Conservation (phyloP, 345 rosid species). For the Lumnitzera racemosa region DNA sequence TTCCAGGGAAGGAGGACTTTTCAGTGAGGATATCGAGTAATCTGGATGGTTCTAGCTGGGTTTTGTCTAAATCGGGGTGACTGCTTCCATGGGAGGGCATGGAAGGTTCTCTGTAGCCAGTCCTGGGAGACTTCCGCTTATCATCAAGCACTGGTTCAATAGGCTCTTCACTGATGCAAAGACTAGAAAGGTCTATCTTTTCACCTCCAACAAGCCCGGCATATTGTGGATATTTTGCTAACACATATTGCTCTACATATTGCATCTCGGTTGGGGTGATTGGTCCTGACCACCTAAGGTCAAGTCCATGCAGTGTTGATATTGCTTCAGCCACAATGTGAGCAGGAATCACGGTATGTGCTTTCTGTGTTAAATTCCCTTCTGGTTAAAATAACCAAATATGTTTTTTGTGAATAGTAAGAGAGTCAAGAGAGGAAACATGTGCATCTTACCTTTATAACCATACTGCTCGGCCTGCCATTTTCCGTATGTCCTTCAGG, state of each 20-base stretch:
- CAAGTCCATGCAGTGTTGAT: constrained; percentile 59
- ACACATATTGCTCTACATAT: constrained; percentile 54
- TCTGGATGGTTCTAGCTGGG: constrained; percentile 56
- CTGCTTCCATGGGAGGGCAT: constrained; percentile 26
- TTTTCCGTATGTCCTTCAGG: constrained; percentile 32
- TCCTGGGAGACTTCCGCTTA: constrained; percentile 34
- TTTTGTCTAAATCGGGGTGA: constrained; percentile 44
- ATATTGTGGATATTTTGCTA: constrained; percentile 64
- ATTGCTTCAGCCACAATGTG: constrained; percentile 75
- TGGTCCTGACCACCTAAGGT: constrained; percentile 67
- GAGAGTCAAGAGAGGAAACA: neutral
- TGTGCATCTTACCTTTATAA: constrained; percentile 40
- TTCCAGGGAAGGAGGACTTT: constrained; percentile 65
- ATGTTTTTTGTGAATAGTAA: neutral
- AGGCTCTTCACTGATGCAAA: constrained; percentile 44
- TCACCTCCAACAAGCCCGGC: constrained; percentile 49
- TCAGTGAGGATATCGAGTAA: constrained; percentile 53
- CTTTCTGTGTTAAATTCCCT: constrained; percentile 33
- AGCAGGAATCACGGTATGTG: constrained; percentile 50
- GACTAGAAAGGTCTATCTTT: constrained; percentile 41
- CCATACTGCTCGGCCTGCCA: constrained; percentile 60
- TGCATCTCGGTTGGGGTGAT: constrained; percentile 65
- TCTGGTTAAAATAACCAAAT: neutral
- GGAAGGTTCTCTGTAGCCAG: constrained; percentile 25
- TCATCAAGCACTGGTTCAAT: constrained; percentile 27